phyloP scores from a whole-genome alignment of 2,329 filamentous ascomycete species.

The Fusarium heterosporum region DNA sequence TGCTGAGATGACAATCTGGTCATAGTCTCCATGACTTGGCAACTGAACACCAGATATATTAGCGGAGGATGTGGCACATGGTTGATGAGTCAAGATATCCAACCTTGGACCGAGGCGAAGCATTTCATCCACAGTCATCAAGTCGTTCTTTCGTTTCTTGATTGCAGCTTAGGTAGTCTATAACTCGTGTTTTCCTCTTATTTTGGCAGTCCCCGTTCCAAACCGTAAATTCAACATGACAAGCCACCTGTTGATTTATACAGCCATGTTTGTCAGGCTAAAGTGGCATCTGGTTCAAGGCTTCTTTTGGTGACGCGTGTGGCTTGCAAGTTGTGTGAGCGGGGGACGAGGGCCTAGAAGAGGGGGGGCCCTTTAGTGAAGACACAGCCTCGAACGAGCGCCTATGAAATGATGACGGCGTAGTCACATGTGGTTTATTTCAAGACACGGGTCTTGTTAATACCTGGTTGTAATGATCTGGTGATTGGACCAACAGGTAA shows the following conservation, averaged over 20 bases:
- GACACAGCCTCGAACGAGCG: constrained; percentile 25
- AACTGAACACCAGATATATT: constrained; percentile 1
- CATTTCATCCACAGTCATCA: constrained; percentile 16
- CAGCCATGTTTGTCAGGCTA: background rate
- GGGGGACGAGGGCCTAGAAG: background rate
- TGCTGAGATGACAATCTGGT: background rate
- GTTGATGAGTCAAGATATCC: constrained; percentile 15
- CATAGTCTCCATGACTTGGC: background rate
- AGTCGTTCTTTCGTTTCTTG: constrained; percentile 38
- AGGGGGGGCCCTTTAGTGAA: constrained; percentile 3
- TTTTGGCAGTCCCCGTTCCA: background rate
- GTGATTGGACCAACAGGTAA: background rate
- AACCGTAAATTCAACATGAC: background rate
- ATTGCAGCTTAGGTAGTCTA: constrained; percentile 44
- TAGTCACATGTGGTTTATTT: constrained; percentile 30
- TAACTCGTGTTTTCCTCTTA: constrained; percentile 43
- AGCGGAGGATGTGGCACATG: constrained; percentile 7
- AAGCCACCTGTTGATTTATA: background rate
- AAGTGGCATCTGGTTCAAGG: background rate
- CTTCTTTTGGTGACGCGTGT: background rate
- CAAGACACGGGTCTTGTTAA: constrained; percentile 16
- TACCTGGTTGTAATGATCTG: background rate
- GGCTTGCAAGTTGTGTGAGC: background rate
- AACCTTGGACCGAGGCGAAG: constrained; percentile 4
- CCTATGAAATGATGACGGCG: constrained; percentile 23